Evolutionary conservation across 2,329 filamentous ascomycete species (phyloP), one percentile per base, ranked within the genome.

Genomic region (Penicillium sp.): DNA sequence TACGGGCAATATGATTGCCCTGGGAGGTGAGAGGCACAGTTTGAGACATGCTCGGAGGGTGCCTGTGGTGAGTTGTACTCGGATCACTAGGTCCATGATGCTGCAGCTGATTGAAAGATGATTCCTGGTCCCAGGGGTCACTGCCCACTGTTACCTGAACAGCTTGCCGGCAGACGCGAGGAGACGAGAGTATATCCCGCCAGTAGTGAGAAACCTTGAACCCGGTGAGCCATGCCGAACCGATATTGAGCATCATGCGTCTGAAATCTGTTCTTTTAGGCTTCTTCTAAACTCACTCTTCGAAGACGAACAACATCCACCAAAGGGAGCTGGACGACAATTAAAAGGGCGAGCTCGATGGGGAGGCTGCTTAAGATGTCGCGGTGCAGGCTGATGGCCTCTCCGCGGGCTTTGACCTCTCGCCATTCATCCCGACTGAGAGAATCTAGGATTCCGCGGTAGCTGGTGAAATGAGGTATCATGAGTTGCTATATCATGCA

Each of bases 321-420:
- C 3, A 66, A 45, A 27, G 57, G 43, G 11, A 70, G 40, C 45
- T 63, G 53, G 24, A 56, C 43, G 6, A 55, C 52, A 24, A 71
- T 48, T 27, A 60, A 53, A 8, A 56, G 50, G 3, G 59, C 57
- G n/a, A 71, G 46, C 49, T 71, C 68, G 5, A 61, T 11, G 3
- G 67, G 68, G 25, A 69, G 44, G 1, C 50, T 51, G 11, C 55
- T 59, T 3, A 71, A 34, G n/a, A 71, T 57, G 49, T 71, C 68
- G 32, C 53, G 57, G 24, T 65, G 53, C 26, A 69, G 60, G 11
- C 53, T 55, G 13, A 47, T 48, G n/a, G 45, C 13, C 33, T 59
- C 49, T 5, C 61, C 43, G 33, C 51, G 55, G 13, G 45, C 29
- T 46, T 57, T 54, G 8, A 68, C 47, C 38, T 65, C 57, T 12